These are phyloP conservation scores for Pascua guehoae DNA, from an alignment of 1,284 basidiomycete genomes.

Conservation along the genomic window DNA sequence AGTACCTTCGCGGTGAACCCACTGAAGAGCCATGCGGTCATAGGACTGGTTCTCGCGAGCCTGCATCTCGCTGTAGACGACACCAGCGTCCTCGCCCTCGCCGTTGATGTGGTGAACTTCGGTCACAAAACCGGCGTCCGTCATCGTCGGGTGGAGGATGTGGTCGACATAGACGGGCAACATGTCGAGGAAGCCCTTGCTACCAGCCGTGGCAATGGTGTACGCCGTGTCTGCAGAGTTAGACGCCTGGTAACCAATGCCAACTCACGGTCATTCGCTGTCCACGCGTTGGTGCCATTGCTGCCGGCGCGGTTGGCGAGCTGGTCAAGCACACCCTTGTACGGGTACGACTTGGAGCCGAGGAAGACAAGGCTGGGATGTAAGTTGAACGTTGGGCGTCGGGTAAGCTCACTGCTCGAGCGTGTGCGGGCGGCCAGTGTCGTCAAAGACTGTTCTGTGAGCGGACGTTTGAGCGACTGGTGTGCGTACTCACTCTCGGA, in stretches of 20 bases:
- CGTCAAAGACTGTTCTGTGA: slow-evolving; percentile 68
- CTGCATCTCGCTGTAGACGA: slow-evolving; percentile 99
- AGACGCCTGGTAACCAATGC: not conserved
- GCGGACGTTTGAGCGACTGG: not conserved
- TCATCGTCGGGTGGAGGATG: slow-evolving; percentile 93
- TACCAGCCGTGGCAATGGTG: slow-evolving; percentile 94
- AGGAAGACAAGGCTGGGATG: slow-evolving; percentile 75
- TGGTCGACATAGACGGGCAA: slow-evolving; percentile 96
- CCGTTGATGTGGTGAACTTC: slow-evolving; percentile 93
- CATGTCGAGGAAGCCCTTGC: slow-evolving; percentile 90
- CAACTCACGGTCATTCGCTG: slow-evolving; percentile 52
- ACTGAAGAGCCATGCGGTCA: slow-evolving; percentile 86
- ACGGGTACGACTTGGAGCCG: slow-evolving; percentile 90
- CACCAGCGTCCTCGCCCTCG: slow-evolving; percentile 87
- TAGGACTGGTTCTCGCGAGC: slow-evolving; percentile 88
- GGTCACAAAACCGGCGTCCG: slow-evolving; percentile 83
- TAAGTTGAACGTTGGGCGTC: not conserved
- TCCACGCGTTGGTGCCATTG: slow-evolving; percentile 74
- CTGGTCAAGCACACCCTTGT: slow-evolving; percentile 95
- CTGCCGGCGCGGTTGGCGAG: slow-evolving; percentile 97
- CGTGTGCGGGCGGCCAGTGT: slow-evolving; percentile 89
- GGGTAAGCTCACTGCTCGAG: slow-evolving; percentile 64
- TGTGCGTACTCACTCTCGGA: slow-evolving; percentile 71
- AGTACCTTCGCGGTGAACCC: slow-evolving; percentile 11
- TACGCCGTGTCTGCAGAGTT: slow-evolving; percentile 73